A percentile compares a stretch with the other conserved stretches of the same genome.
phyloP scores from a whole-genome alignment of 805 yeast species.

The Suhomyces vadensis region DNA sequence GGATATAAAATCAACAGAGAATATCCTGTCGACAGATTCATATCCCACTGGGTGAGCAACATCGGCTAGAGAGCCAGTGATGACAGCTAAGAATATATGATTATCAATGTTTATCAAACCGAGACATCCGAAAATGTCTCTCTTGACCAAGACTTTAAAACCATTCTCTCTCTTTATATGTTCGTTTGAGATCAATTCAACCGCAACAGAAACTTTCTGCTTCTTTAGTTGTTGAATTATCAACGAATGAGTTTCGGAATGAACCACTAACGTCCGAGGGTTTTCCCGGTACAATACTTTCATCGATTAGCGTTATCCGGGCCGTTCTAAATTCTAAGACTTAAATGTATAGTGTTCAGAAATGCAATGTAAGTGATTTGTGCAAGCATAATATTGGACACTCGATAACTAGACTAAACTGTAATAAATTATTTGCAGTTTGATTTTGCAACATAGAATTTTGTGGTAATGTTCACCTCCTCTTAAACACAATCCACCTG shows the following conservation, averaged over 20 bases:
- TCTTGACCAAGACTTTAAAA: conserved; percentile 36
- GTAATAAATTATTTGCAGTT: conserved; percentile 4
- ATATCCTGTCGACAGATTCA: conserved; percentile 78
- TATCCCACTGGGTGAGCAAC: conserved; percentile 82
- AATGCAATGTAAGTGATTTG: background rate
- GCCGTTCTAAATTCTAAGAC: no score
- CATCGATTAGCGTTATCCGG: conserved; percentile 18
- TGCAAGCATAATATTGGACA: conserved; percentile 1
- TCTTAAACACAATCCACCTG: no score
- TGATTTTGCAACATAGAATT: background rate
- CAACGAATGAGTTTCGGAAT: conserved; percentile 32
- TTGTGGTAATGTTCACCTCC: background rate
- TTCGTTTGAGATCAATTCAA: conserved; percentile 45
- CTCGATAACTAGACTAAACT: conserved; percentile 7
- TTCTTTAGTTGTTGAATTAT: conserved; percentile 25
- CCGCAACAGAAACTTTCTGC: conserved; percentile 37
- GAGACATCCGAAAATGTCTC: conserved; percentile 63
- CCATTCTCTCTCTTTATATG: conserved; percentile 39
- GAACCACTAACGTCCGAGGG: conserved; percentile 32
- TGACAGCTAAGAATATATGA: conserved; percentile 73
- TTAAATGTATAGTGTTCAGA: no score
- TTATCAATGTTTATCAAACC: conserved; percentile 74
- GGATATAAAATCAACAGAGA: conserved; percentile 84
- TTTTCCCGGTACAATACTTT: conserved; percentile 31
- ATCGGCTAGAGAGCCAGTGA: conserved; percentile 64